Base-by-base conservation (phyloP, 768 basidiomycete species). In the Neoboletus subvelutipes region DNA sequence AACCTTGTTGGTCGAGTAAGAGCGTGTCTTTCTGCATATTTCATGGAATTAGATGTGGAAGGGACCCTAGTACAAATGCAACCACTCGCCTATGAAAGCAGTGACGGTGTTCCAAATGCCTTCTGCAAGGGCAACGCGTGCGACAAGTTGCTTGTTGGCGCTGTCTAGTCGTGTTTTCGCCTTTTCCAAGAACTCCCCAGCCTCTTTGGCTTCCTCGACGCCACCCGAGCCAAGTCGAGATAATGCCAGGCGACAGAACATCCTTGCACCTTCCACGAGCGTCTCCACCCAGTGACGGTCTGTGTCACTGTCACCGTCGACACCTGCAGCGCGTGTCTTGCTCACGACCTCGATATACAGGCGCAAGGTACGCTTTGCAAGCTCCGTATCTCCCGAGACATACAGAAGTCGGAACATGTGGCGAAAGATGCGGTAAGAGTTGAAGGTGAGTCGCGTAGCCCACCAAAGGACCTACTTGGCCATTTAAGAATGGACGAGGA, bases 371-470 rank as follows among this genome's bases (percentile, higher is more conserved):
- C 91, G 83, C 64, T 82, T 84, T 3, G 92, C 88, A 4, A 92
- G 79, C 18, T 77, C 69, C 3, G 73, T 72, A 60, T 87, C 86
- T 10, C 83, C 84, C 0, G 81, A 77, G 13, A 83, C 80, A 55
- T 84, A 82, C 17, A 91, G 73, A 2, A 95, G 72, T 1, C 88
- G 84, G 29, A 85, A 84, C 79, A 98, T 86, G 71, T 97, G 91
- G 1, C 95, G 86, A 53, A 92, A 82, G 9, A 98, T 76, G 10
- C 86, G 83, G 57, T 88, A 88, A 0, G 92, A 95, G 67, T 97
- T 94, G 78, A 98, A 97, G 0, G 96, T 98, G 22, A 94, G 81
- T 22, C 88, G 85, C 10, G 93, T 94, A 1, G 93, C 89, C 93
- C 93, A 94, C 90, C 93, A 96, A 2, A 98, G 80, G 22, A 93